These are phyloP conservation scores for Chimonanthus salicifolius DNA, from an alignment of 164 flowering plant genomes.

Conservation along the genomic window DNA sequence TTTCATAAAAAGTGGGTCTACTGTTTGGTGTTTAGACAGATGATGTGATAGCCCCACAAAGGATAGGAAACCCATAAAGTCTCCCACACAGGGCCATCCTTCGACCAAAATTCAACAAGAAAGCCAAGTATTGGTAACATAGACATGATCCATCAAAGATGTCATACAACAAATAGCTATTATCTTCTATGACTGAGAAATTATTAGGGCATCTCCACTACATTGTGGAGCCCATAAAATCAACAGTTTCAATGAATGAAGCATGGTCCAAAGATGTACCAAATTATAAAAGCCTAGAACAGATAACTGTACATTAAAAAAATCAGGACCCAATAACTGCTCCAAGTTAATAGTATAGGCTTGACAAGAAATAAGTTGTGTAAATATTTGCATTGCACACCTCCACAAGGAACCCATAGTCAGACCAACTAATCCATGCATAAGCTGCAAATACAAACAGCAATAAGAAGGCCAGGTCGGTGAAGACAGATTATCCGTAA, in stretches of 20 bases:
- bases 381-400: slow-evolving; percentile 30
- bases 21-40: background rate
- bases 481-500: background rate
- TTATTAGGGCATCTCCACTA: background rate
- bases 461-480: background rate
- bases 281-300: background rate
- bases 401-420: slow-evolving; percentile 93
- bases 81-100: background rate
- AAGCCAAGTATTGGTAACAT: background rate
- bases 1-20: background rate
- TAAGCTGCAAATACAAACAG: slow-evolving; percentile 43
- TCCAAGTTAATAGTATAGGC: background rate
- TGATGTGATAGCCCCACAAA: background rate
- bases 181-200: background rate
- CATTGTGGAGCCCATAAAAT: background rate
- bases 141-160: background rate
- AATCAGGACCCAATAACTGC: background rate
- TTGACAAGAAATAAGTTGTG: background rate
- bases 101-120: background rate
- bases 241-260: background rate
- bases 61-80: background rate
- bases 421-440: slow-evolving; percentile 85
- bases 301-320: background rate
- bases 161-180: background rate
- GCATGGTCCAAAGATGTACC: too few relatives aligned